Evolutionary conservation across 1,284 basidiomycete genomes (phyloP), one percentile per base, ranked within the genome.

Genomic region (Megacollybia platyphylla): DNA sequence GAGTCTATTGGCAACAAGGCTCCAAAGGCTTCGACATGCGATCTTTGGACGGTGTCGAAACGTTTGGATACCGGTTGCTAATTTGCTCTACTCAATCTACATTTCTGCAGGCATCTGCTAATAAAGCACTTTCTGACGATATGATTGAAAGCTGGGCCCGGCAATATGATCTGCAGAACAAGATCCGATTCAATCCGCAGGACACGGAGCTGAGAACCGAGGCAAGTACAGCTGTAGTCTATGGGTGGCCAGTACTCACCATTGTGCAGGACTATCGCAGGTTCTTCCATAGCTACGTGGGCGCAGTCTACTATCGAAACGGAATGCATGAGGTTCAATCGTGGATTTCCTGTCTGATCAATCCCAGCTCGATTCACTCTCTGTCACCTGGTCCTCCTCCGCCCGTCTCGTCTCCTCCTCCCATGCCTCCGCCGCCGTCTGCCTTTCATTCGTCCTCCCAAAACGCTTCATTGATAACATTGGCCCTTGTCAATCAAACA

Each of bases 401-500:
- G 34, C 48, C 45, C 43, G 42, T 41, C 43, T 39, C 40, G 18
- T 48, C 51, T 44, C 48, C 51, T 18, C 55, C 48, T 24, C 54
- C 56, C 28, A 47, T 38, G 39, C 40, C 48, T 9, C 52, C 59
- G 9, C 62, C 65, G 18, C 52, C 58, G 1, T 55, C 58, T 17
- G 54, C 51, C 10, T 24, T 53, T 46, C 36, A 36, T 28, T 35
- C 44, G 17, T 24, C 29, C 36, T 50, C 43, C 13, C 15, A 15
- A 39, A 32, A 62, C 49, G 7, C 43, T 7, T 27, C 37, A n/a
- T 38, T 64, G 10, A 57, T 69, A 20, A 59, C 64, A 3, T 48
- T 78, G 31, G 64, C 70, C 1, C 53, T 68, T 15, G 60, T 78
- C 26, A 73, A 78, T 46, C 71, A 78, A 52, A 70, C 65, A 1